Percentiles rank a stretch among this genome's conserved stretches.
phyloP scores from a whole-genome alignment of 257 asterid genomes.

The Salvia miltiorrhiza region DNA sequence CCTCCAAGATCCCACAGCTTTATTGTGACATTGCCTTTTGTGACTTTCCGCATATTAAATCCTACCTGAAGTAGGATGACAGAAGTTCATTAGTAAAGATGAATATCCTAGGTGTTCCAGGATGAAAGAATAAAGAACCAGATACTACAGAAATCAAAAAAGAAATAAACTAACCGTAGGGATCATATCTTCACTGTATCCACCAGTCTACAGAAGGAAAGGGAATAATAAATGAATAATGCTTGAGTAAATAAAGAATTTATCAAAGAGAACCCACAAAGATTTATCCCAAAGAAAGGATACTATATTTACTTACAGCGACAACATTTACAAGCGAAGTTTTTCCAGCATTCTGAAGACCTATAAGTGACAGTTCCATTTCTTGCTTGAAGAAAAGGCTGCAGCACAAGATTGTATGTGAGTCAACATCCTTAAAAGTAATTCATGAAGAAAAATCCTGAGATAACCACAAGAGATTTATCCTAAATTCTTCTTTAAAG shows the following conservation, averaged over 20 bases:
- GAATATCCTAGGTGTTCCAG: background rate
- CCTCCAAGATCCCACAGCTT: conserved; percentile 99
- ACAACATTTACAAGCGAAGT: conserved; percentile 95
- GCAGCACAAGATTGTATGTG: conserved; percentile 21
- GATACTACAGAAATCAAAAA: background rate
- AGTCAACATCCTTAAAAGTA: background rate
- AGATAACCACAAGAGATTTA: background rate
- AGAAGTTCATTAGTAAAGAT: conserved; percentile 1
- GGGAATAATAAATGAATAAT: conserved; percentile 10
- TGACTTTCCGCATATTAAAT: conserved; percentile 93
- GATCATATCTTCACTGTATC: conserved; percentile 99
- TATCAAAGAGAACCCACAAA: background rate
- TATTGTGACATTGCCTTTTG: conserved; percentile 95
- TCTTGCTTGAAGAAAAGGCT: conserved; percentile 99
- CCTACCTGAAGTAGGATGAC: conserved; percentile 65
- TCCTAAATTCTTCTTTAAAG: background rate
- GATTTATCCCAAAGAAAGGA: background rate
- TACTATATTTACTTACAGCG: conserved; percentile 61
- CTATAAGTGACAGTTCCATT: conserved; percentile 98
- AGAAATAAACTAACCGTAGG: conserved; percentile 73
- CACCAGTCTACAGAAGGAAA: conserved; percentile 70
- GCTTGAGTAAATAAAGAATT: conserved; percentile 10
- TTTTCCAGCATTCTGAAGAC: conserved; percentile 99
- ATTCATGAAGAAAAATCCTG: background rate
- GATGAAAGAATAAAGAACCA: conserved; percentile 7